Evolutionary conservation across 1,139 yeast species (phyloP).

Genomic region (Yamadazyma epiphylla): DNA sequence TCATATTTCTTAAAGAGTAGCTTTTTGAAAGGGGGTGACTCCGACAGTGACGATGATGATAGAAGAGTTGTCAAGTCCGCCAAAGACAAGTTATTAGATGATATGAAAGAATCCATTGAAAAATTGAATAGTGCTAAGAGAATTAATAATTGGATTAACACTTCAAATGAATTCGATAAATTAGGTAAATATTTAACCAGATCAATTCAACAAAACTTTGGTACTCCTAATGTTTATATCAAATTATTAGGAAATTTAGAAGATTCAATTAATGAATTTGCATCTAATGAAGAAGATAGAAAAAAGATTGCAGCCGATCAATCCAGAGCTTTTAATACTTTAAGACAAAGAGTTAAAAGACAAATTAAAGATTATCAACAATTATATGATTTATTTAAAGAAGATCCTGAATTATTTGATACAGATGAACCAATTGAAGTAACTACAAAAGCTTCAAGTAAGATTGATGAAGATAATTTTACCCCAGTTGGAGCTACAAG

Average conservation of each 20-base stretch:
- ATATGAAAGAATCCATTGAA: slow-evolving; percentile 66
- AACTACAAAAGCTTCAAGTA: slow-evolving; percentile 12
- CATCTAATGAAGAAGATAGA: slow-evolving; percentile 43
- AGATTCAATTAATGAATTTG: slow-evolving; percentile 55
- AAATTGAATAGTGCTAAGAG: slow-evolving; percentile 67
- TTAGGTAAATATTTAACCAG: slow-evolving; percentile 63
- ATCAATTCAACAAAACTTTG: slow-evolving; percentile 70
- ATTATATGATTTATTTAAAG: slow-evolving; percentile 57
- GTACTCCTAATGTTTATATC: slow-evolving; percentile 69
- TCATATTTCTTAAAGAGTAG: slow-evolving; percentile 56
- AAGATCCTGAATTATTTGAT: slow-evolving; percentile 72
- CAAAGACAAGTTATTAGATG: slow-evolving; percentile 87
- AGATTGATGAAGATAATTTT: slow-evolving; percentile 16
- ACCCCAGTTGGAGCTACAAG: slow-evolving; percentile 17
- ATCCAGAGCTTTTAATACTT: slow-evolving; percentile 82
- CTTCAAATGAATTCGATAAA: slow-evolving; percentile 75
- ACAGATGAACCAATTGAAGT: slow-evolving; percentile 44
- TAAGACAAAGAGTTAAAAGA: slow-evolving; percentile 86
- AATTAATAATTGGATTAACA: slow-evolving; percentile 77
- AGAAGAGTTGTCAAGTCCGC: slow-evolving; percentile 90
- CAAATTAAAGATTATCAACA: slow-evolving; percentile 63
- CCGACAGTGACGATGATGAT: slow-evolving; percentile 55
- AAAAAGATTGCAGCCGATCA: slow-evolving; percentile 80
- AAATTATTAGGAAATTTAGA: slow-evolving; percentile 71
- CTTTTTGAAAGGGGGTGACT: slow-evolving; percentile 49